Conservation (phyloP, 208 protist genomes). For the Crithidia expoeki region DNA sequence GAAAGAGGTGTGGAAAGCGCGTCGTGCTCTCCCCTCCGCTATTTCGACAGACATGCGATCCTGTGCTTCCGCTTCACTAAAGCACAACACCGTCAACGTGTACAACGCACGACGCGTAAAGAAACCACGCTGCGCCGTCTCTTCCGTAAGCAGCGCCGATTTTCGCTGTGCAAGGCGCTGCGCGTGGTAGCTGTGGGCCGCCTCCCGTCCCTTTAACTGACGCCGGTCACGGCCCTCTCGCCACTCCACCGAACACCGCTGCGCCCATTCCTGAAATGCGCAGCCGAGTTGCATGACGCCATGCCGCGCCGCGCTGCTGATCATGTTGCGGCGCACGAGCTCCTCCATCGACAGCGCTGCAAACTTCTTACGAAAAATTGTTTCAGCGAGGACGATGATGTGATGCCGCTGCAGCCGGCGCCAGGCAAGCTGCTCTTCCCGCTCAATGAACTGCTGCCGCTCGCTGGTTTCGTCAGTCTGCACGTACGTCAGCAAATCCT, state of each 20-base stretch:
- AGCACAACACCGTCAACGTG: background rate
- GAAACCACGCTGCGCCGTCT: conserved; percentile 17
- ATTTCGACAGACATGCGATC: background rate
- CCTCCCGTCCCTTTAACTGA: conserved; percentile 26
- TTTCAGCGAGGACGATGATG: conserved; percentile 3
- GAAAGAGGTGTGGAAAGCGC: background rate
- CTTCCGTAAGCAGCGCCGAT: conserved; percentile 17
- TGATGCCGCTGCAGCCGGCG: conserved; percentile 48
- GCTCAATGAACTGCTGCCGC: conserved; percentile 64
- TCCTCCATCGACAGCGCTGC: conserved; percentile 28
- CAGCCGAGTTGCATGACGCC: background rate
- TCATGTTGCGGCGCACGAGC: conserved; percentile 15
- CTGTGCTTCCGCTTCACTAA: background rate
- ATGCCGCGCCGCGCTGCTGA: background rate
- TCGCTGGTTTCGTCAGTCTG: conserved; percentile 51
- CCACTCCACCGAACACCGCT: conserved; percentile 35
- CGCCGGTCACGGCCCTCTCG: conserved; percentile 32
- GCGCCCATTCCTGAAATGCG: conserved; percentile 40
- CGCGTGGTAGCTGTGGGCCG: conserved; percentile 33
- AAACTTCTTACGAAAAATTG: conserved; percentile 18
- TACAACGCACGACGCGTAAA: background rate
- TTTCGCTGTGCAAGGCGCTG: conserved; percentile 28
- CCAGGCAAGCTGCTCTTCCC: conserved; percentile 59
- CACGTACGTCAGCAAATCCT: conserved; percentile 28
- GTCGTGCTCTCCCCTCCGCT: background rate